Evolutionary conservation across 192 early-diverging fungal species (phyloP).

Genomic region (Backusella liffmaniae): DNA sequence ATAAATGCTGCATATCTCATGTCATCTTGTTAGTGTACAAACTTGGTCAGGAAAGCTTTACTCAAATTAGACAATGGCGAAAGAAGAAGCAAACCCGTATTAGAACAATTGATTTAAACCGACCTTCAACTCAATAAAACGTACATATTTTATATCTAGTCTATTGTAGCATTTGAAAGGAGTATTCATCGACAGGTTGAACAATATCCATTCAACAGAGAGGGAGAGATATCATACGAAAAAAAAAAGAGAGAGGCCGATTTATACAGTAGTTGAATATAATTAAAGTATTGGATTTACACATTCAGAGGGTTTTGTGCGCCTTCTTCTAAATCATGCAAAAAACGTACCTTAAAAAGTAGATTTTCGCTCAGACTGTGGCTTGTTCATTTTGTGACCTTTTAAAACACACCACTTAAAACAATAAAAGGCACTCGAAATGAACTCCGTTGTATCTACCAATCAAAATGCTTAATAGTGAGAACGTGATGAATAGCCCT

Average conservation of each 20-base stretch:
- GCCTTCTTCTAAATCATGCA: not conserved
- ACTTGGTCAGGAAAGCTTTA: not conserved
- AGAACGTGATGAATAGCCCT: not conserved
- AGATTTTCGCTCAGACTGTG: not conserved
- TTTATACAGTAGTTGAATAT: too few relatives aligned
- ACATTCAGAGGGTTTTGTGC: too few relatives aligned
- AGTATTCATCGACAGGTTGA: not conserved
- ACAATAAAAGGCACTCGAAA: not conserved
- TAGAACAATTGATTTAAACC: not conserved
- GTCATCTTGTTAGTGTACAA: not conserved
- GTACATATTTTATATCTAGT: not conserved
- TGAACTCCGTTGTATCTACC: not conserved
- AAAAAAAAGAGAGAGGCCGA: too few relatives aligned
- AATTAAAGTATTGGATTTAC: too few relatives aligned
- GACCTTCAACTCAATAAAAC: not conserved
- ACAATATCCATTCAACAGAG: too few relatives aligned
- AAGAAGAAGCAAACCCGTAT: not conserved
- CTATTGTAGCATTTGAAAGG: too few relatives aligned
- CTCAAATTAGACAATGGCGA: slow-evolving; percentile 7
- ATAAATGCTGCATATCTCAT: not conserved
- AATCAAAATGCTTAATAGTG: not conserved
- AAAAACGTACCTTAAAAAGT: not conserved
- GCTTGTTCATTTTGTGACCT: not conserved
- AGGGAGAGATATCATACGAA: too few relatives aligned
- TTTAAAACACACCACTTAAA: not conserved